Conservation (phyloP, 306 rosid species). For the peach (Prunus persica) region Prunus_persica_NCBIv2 NC_034014.1:28431001-28431500, state of each 20-base stretch:
- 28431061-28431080: constrained; percentile 8
- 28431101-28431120: not conserved
- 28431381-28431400: constrained; percentile 32
- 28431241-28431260: constrained; percentile 10
- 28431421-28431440: constrained; percentile 98
- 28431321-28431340: not conserved
- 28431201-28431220: constrained; percentile 99
- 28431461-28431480: constrained; percentile 59
- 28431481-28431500: not conserved
- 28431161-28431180: constrained; percentile 95
- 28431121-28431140: constrained; percentile 55
- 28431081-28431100: not conserved
- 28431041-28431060: constrained; percentile 62
- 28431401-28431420: constrained; percentile 97
- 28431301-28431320: not conserved
- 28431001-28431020: constrained; percentile 79
- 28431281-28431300: not conserved
- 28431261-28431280: not conserved
- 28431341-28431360: not conserved
- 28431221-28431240: constrained; percentile 10
- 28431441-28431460: constrained; percentile 89
- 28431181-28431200: constrained; percentile 92
- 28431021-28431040: constrained; percentile 83
- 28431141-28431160: constrained; percentile 96
- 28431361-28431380: not conserved